These are phyloP conservation scores for Pyrenophora seminiperda DNA, from an alignment of 2,329 filamentous ascomycete species.

Conservation along the genomic window DNA sequence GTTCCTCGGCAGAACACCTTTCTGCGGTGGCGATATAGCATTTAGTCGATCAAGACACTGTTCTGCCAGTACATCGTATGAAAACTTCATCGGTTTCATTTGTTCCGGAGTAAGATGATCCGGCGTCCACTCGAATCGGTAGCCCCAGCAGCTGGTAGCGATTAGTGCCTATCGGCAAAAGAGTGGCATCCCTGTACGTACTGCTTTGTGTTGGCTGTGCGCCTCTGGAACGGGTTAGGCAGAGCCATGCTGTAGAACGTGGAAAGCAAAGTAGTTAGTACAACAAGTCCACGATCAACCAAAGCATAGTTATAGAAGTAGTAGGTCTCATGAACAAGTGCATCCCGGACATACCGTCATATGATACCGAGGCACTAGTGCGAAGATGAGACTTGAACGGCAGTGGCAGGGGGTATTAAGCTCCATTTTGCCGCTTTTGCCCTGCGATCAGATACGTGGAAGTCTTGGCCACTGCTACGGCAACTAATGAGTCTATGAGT, in stretches of 20 bases:
- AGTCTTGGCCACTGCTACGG: not conserved
- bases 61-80: constrained; percentile 72
- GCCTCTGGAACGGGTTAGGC: constrained; percentile 50
- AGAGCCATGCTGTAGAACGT: constrained; percentile 46
- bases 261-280: not conserved
- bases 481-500: not conserved
- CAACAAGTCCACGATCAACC: not conserved
- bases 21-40: constrained; percentile 59
- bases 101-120: constrained; percentile 67
- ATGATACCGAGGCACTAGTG: constrained; percentile 38
- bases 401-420: constrained; percentile 10
- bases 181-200: constrained; percentile 36
- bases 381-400: constrained; percentile 8
- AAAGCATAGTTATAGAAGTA: not conserved
- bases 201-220: constrained; percentile 52
- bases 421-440: constrained; percentile 21
- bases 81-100: constrained; percentile 64
- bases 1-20: constrained; percentile 47
- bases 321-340: constrained; percentile 4
- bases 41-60: constrained; percentile 69
- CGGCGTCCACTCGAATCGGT: constrained; percentile 71
- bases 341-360: constrained; percentile 27
- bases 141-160: constrained; percentile 61
- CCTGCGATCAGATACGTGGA: constrained; percentile 1
- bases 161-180: constrained; percentile 17